Conservation (phyloP, 257 asterid species). For the Solanum appendiculatum region DNA sequence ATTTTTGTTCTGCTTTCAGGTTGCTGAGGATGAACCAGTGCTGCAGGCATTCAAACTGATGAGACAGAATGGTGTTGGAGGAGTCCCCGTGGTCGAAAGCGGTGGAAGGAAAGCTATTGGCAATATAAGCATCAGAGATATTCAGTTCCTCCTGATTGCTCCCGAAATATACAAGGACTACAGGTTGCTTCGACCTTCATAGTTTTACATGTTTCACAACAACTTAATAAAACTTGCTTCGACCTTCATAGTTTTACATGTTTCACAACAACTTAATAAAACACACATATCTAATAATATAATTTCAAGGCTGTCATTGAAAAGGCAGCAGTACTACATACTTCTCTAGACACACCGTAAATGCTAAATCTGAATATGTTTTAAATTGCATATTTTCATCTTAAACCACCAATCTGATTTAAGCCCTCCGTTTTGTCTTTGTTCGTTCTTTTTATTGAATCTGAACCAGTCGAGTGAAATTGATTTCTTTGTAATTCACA, state of each 20-base stretch:
- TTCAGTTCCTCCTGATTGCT: conserved; percentile 87
- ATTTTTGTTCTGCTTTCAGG: conserved; percentile 24
- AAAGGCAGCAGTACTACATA: not conserved
- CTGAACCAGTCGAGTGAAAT: not conserved
- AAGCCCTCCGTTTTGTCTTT: not conserved
- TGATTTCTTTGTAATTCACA: not conserved
- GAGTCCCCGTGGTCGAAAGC: conserved; percentile 71
- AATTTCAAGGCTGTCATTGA: not conserved
- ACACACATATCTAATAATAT: not conserved
- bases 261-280: not conserved
- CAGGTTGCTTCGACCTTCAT: conserved; percentile 34
- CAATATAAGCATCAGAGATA: conserved; percentile 90
- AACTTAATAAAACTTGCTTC: not conserved
- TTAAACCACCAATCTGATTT: not conserved
- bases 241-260: not conserved
- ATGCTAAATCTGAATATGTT: not conserved
- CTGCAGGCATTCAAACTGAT: conserved; percentile 88
- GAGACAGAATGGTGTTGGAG: conserved; percentile 92
- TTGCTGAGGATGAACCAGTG: conserved; percentile 82
- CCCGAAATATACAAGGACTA: conserved; percentile 86
- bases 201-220: not conserved
- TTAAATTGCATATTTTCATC: not conserved
- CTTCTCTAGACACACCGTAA: not conserved
- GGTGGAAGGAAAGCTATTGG: conserved; percentile 77
- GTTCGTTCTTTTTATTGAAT: not conserved